These are phyloP conservation scores for Cymodocea nodosa DNA, from an alignment of 116 monocot genomes.

Conservation along the genomic window DNA sequence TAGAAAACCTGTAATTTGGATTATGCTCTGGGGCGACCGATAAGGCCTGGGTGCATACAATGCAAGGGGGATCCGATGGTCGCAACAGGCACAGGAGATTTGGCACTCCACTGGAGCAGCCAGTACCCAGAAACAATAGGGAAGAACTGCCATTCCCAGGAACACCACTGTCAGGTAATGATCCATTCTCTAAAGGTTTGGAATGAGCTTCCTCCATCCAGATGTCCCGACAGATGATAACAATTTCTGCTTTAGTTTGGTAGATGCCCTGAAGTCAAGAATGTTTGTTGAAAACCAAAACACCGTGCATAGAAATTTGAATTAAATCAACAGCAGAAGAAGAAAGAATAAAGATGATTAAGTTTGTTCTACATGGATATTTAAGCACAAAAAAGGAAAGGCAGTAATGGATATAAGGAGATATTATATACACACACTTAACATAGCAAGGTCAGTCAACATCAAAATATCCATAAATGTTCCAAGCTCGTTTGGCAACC, in stretches of 20 bases:
- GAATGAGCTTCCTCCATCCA: slow-evolving; percentile 1
- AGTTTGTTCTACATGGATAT: no score
- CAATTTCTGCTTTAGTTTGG: background rate
- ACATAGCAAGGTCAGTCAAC: no score
- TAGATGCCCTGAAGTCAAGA: no score
- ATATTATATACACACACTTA: no score
- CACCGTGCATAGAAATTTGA: no score
- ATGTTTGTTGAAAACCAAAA: no score
- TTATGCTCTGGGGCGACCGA: slow-evolving; percentile 62
- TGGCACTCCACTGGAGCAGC: slow-evolving; percentile 83
- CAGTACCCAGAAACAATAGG: slow-evolving; percentile 83
- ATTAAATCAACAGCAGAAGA: no score
- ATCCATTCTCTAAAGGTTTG: slow-evolving; percentile 1
- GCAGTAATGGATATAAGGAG: no score
- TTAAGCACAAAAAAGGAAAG: no score
- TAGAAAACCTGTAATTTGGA: slow-evolving; percentile 71
- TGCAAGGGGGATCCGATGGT: slow-evolving; percentile 64
- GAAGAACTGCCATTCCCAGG: slow-evolving; percentile 26
- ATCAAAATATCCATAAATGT: no score
- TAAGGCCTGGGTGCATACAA: slow-evolving; percentile 63
- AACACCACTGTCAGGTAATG: background rate
- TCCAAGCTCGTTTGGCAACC: no score
- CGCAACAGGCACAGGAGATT: slow-evolving; percentile 63
- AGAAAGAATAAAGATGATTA: no score
- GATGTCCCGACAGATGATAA: background rate